Evolutionary conservation across 129 eudicot species (phyloP).

Genomic region (Erigeron canadensis): DNA sequence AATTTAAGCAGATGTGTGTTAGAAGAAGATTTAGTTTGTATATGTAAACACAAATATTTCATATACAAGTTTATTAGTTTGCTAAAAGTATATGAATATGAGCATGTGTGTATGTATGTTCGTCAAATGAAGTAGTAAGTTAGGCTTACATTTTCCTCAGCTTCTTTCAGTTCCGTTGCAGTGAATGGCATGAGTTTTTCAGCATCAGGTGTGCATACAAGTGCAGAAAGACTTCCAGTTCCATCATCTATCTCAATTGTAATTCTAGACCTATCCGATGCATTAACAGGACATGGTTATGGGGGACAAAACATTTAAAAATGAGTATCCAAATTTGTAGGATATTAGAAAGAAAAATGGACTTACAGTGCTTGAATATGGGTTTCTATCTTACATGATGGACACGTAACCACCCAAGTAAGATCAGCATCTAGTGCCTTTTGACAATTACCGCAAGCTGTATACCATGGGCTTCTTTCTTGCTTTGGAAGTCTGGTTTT

Average conservation of each 20-base stretch:
- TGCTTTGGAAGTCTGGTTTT: not conserved
- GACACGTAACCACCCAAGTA: not conserved
- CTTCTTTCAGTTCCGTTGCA: not conserved
- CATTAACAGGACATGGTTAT: not conserved
- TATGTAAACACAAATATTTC: too few relatives aligned
- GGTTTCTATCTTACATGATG: not conserved
- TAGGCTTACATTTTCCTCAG: too few relatives aligned
- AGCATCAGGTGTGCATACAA: not conserved
- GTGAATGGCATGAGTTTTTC: not conserved
- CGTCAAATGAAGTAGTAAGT: too few relatives aligned
- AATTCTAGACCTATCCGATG: not conserved
- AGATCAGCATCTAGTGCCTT: not conserved
- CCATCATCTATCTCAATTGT: not conserved
- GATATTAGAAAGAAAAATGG: too few relatives aligned
- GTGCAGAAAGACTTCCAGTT: not conserved
- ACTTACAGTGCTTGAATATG: not conserved
- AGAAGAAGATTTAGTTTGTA: too few relatives aligned
- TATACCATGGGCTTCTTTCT: constrained; percentile 2
- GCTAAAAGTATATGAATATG: too few relatives aligned
- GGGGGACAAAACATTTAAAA: not conserved
- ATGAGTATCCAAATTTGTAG: too few relatives aligned
- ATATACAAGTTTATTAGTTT: too few relatives aligned
- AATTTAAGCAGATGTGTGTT: too few relatives aligned
- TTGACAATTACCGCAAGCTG: not conserved
- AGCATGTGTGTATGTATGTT: too few relatives aligned